Evolutionary conservation across 768 basidiomycete genomes (phyloP), one percentile per base, ranked within the genome.

Genomic region (Lentinula edodes): DNA sequence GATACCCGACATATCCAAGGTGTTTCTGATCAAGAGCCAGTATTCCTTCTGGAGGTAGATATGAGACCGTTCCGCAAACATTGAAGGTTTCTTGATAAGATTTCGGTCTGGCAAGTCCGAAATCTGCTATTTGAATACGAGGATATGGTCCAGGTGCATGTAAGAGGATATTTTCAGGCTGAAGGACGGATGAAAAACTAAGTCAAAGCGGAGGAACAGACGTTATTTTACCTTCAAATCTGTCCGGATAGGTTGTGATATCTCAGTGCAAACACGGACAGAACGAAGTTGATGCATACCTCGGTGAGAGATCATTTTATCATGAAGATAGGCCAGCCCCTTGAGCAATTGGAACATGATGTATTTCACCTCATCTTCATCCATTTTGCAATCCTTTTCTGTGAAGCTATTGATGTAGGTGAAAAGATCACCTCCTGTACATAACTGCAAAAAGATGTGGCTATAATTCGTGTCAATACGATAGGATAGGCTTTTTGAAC

Each of bases 381-480:
- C 85, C 16, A 93, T 77, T 60, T 77, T 82, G 61, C 73, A 69
- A 28, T 75, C 75, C 38, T 74, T 75, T 28, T 81, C 80, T 16
- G 80, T 74, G 62, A 85, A 80, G 60, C 79, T 85, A 15, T 83
- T 85, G 64, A 93, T 88, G 71, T 93, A 92, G 2, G 89, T 90
- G 71, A 93, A 93, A n/a, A 93, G 80, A 68, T 93, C 91, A 23
- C 91, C 91, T 9, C 91, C 91, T 0, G 91, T 92, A 66, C 89
- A 92, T 7, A 93, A 78, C 71, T 93, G 88, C 38, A 93, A 84
- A 72, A 93, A 92, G 46, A 93, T 90, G 70, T 92, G 88, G 34
- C 88, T 90, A 58, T 43, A 23, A 56, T 59, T 20, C 41, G 43
- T n/a, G 18, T 42, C 51, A 12, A 63, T 23, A 51, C 28, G 16